These are phyloP conservation scores for Lolium perenne DNA, from an alignment of 176 grass and related monocot species.

Conservation along the genomic window DNA sequence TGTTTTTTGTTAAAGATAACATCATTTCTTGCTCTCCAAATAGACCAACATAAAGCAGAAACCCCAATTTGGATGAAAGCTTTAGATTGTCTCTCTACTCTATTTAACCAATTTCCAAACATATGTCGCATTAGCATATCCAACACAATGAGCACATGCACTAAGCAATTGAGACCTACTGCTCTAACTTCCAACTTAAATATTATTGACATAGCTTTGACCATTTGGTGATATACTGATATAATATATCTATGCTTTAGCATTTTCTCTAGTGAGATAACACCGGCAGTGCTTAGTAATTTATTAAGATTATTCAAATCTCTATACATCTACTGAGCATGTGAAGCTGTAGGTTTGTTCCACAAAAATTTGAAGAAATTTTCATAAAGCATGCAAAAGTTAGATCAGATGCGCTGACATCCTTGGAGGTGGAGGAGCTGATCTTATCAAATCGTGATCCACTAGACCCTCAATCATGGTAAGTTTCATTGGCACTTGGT, in stretches of 20 bases:
- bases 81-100: too few species aligned
- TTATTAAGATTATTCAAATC: neutral
- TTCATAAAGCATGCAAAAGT: slow-evolving; percentile 74
- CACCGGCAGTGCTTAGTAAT: neutral
- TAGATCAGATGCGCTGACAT: slow-evolving; percentile 60
- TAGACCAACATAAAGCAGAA: too few species aligned
- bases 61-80: too few species aligned
- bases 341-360: slow-evolving; percentile 64
- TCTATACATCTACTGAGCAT: neutral
- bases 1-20: too few species aligned
- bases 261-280: neutral
- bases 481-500: slow-evolving; percentile 16
- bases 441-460: slow-evolving; percentile 68
- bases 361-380: slow-evolving; percentile 76
- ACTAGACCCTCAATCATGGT: slow-evolving; percentile 60
- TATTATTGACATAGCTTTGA: neutral
- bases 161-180: neutral
- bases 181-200: neutral
- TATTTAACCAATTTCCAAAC: neutral
- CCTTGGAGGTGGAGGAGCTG: slow-evolving; percentile 54
- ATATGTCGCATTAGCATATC: neutral
- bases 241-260: neutral
- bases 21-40: too few species aligned
- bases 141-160: neutral
- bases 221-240: neutral